These are phyloP conservation scores for Penicillium sp. DNA, from an alignment of 2,329 filamentous ascomycete genomes.

Conservation along the genomic window DNA sequence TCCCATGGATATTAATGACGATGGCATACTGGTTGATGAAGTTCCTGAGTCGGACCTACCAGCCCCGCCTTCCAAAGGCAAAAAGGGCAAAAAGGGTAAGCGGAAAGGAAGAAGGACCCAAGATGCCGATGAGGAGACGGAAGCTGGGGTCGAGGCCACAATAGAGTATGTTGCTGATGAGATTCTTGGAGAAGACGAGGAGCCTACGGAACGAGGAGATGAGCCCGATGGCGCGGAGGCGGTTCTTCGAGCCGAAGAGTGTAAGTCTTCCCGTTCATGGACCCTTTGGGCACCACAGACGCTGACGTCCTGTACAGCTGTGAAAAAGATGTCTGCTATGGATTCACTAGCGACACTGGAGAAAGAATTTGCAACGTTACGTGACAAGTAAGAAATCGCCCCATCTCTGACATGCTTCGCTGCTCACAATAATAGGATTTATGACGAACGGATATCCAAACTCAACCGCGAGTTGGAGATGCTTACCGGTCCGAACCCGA, in stretches of 20 bases:
- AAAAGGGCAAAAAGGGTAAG: slow-evolving; percentile 49
- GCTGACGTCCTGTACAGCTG: slow-evolving; percentile 54
- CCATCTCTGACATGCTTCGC: not conserved
- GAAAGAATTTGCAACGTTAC: slow-evolving; percentile 81
- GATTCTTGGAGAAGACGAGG: slow-evolving; percentile 52
- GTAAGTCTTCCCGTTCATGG: slow-evolving; percentile 35
- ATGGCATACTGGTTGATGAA: slow-evolving; percentile 35
- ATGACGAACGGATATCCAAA: slow-evolving; percentile 81
- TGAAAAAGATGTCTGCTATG: slow-evolving; percentile 75
- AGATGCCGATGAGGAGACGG: slow-evolving; percentile 41
- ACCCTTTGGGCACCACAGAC: not conserved
- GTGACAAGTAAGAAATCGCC: slow-evolving; percentile 56
- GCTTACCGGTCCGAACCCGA: slow-evolving; percentile 58
- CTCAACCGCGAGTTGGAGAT: slow-evolving; percentile 68
- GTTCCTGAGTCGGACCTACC: slow-evolving; percentile 34
- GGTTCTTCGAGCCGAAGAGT: slow-evolving; percentile 51
- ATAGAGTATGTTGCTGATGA: slow-evolving; percentile 47
- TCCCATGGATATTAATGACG: slow-evolving; percentile 29
- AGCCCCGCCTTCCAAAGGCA: slow-evolving; percentile 33
- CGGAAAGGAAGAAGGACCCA: slow-evolving; percentile 46
- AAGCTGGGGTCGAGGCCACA: slow-evolving; percentile 40
- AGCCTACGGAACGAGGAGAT: slow-evolving; percentile 48
- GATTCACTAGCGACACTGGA: slow-evolving; percentile 79
- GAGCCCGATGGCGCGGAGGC: slow-evolving; percentile 48
- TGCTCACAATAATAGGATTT: slow-evolving; percentile 59